Evolutionary conservation across 2,329 filamentous ascomycete species (phyloP).

Genomic region (Cladophialophora immunda): DNA sequence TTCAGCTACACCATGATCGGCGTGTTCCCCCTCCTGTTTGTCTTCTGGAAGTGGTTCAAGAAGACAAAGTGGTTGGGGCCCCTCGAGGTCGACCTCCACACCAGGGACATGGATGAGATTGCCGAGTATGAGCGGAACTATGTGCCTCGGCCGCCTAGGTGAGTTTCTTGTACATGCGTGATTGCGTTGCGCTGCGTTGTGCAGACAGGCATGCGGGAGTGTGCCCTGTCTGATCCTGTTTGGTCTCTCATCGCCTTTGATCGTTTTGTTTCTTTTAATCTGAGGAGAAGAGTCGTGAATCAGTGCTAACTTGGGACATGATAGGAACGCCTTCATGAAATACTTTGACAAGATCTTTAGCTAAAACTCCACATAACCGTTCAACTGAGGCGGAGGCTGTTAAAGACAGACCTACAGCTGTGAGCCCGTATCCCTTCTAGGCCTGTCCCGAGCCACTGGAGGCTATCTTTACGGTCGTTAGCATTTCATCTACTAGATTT

Average conservation of each 20-base stretch:
- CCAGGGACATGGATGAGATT: conserved; percentile 69
- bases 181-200: too few relatives aligned
- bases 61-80: conserved; percentile 66
- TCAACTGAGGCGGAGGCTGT: too few relatives aligned
- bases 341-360: conserved; percentile 57
- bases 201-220: too few relatives aligned
- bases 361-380: too few relatives aligned
- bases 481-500: conserved; percentile 8
- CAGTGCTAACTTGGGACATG: conserved; percentile 2
- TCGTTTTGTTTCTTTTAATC: neutral
- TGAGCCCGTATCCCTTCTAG: too few relatives aligned
- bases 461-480: too few relatives aligned
- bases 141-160: conserved; percentile 64
- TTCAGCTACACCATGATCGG: conserved; percentile 81
- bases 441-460: too few relatives aligned
- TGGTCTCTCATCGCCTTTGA: neutral
- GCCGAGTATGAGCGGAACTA: conserved; percentile 73
- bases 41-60: conserved; percentile 76
- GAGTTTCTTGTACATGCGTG: conserved; percentile 40
- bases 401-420: too few relatives aligned
- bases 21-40: conserved; percentile 73
- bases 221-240: too few relatives aligned
- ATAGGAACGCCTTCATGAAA: conserved; percentile 38
- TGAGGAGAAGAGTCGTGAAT: neutral
- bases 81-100: conserved; percentile 69